Evolutionary conservation across 116 monocot genomes (phyloP).

Genomic region (Iris pallida): DNA sequence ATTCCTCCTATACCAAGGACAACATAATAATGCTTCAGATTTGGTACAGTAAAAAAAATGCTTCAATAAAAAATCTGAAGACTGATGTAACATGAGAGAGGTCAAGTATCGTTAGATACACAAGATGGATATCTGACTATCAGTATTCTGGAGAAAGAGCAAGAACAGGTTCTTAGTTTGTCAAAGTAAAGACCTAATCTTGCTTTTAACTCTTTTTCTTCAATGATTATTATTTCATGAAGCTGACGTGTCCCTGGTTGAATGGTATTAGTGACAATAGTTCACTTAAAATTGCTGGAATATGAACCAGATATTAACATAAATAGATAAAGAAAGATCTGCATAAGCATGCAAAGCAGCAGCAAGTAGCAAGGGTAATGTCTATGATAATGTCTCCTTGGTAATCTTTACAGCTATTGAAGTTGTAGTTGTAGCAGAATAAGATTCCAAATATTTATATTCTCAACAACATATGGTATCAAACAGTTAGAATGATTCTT

Average conservation of each 20-base stretch:
- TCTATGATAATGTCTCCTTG: too few relatives aligned
- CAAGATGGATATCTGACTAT: neutral
- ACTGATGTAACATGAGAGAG: neutral
- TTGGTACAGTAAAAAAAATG: neutral
- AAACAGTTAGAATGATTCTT: too few relatives aligned
- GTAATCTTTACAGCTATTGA: too few relatives aligned
- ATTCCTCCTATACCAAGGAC: constrained; percentile 59
- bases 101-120: neutral
- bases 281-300: neutral
- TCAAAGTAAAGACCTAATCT: neutral
- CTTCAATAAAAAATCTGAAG: neutral
- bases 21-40: neutral
- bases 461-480: too few relatives aligned
- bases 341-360: too few relatives aligned
- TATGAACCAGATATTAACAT: too few relatives aligned
- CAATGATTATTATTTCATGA: neutral
- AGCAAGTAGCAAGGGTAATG: too few relatives aligned
- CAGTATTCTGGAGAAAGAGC: neutral
- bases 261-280: neutral
- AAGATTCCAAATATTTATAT: too few relatives aligned
- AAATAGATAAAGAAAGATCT: too few relatives aligned
- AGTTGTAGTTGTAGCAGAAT: too few relatives aligned
- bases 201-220: neutral
- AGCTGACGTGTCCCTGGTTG: neutral
- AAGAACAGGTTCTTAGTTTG: too few relatives aligned